Conservation (phyloP, 164 flowering plant genomes). For the Saururus chinensis region DNA sequence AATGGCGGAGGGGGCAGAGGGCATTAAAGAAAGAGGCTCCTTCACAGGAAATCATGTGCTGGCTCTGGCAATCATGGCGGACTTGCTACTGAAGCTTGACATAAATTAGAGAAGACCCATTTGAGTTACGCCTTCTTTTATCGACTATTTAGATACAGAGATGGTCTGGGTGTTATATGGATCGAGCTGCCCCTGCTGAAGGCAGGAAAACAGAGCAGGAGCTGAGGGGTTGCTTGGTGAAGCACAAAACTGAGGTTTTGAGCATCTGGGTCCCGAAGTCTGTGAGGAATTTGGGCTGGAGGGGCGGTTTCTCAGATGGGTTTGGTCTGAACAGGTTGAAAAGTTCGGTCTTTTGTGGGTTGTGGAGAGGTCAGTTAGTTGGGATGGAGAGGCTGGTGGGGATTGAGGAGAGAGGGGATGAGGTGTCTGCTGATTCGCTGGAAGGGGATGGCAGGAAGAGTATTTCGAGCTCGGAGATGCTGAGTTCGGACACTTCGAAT, state of each 20-base stretch:
- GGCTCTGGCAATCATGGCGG: background rate
- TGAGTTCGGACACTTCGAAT: slow-evolving; percentile 36
- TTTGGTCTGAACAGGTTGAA: too few relatives aligned
- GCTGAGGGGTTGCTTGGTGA: background rate
- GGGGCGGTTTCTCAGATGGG: background rate
- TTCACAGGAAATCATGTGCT: background rate
- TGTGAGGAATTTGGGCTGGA: background rate
- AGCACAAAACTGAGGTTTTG: background rate
- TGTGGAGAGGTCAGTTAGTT: background rate
- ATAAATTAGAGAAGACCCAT: background rate
- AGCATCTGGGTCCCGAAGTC: too few relatives aligned
- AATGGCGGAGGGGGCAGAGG: background rate
- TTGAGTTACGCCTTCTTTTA: too few relatives aligned
- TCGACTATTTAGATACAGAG: background rate
- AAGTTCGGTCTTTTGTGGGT: too few relatives aligned
- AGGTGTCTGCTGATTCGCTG: slow-evolving; percentile 7
- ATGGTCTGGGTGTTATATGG: background rate
- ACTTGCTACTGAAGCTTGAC: background rate
- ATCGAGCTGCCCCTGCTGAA: background rate
- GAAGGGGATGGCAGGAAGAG: slow-evolving; percentile 6
- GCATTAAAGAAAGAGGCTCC: background rate
- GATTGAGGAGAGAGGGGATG: slow-evolving; percentile 10
- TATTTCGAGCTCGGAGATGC: slow-evolving; percentile 29
- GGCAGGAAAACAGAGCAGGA: background rate
- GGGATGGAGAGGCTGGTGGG: slow-evolving; percentile 31